phyloP scores from a whole-genome alignment of 345 rosid species.

The Clausena lansium region DNA sequence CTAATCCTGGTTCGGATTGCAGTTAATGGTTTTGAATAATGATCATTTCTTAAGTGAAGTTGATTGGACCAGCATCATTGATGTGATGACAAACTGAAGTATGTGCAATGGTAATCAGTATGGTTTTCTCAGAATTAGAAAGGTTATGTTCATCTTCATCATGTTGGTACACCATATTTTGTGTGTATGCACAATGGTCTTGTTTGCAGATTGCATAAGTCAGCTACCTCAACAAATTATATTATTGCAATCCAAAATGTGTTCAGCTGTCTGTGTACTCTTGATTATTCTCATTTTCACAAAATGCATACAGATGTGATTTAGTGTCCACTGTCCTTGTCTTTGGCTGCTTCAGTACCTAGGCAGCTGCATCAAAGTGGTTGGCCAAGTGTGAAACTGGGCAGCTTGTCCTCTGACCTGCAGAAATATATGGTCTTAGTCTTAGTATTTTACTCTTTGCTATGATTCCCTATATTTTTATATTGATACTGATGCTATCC shows the following conservation, averaged over 20 bases:
- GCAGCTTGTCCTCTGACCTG: neutral
- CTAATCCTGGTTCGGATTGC: neutral
- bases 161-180: neutral
- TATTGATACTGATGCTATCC: conserved; percentile 1
- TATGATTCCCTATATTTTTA: neutral
- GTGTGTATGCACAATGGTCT: neutral
- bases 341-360: neutral
- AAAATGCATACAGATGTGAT: neutral
- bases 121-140: neutral
- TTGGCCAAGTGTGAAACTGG: neutral
- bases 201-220: neutral
- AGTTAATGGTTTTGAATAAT: neutral
- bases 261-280: neutral
- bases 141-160: neutral
- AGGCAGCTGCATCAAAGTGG: neutral
- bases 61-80: conserved; percentile 1
- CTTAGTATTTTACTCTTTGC: neutral
- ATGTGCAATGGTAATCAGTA: neutral
- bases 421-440: neutral
- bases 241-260: neutral
- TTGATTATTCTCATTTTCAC: neutral
- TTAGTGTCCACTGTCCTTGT: neutral
- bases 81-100: neutral
- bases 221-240: neutral
- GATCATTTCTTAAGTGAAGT: neutral